Conservation (phyloP, 1,284 basidiomycete species). For the Cryptococcus hybrid region DNA sequence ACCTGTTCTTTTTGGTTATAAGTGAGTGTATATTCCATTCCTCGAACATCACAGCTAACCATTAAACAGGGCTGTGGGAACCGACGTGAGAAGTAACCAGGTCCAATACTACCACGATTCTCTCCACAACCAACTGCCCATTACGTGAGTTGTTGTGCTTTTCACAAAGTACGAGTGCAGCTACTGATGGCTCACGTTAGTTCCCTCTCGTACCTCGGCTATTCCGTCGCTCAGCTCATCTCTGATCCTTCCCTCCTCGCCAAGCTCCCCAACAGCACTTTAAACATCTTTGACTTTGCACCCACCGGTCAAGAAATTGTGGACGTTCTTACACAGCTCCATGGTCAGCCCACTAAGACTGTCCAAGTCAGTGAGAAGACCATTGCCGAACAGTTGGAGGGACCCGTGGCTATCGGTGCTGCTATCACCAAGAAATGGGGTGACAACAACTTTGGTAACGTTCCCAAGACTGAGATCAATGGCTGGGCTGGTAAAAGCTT, state of each 20-base stretch:
- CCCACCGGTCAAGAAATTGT: conserved; percentile 10
- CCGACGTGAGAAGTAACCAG: conserved; percentile 7
- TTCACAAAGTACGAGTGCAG: too few species aligned
- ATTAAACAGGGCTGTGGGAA: conserved; percentile 2
- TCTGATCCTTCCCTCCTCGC: background rate
- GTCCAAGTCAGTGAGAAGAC: background rate
- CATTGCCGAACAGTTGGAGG: background rate
- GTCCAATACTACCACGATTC: conserved; percentile 7
- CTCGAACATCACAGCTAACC: background rate
- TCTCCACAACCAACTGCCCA: conserved; percentile 1
- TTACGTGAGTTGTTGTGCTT: conserved; percentile 8
- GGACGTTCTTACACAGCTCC: conserved; percentile 4
- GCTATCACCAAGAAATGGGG: conserved; percentile 8
- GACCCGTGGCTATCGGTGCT: background rate
- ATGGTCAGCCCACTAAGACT: conserved; percentile 5
- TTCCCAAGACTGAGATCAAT: conserved; percentile 3
- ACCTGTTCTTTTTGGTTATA: conserved; percentile 7
- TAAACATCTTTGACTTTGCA: conserved; percentile 4
- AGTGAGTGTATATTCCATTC: conserved; percentile 1
- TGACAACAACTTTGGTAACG: conserved; percentile 2
- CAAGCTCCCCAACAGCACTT: background rate
- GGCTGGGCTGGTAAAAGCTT: conserved; percentile 3
- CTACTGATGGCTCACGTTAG: background rate
- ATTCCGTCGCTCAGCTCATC: conserved; percentile 9
- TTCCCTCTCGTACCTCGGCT: conserved; percentile 6